phyloP scores from a whole-genome alignment of 163 green algal species.

The Scenedesmus sp. region DNA sequence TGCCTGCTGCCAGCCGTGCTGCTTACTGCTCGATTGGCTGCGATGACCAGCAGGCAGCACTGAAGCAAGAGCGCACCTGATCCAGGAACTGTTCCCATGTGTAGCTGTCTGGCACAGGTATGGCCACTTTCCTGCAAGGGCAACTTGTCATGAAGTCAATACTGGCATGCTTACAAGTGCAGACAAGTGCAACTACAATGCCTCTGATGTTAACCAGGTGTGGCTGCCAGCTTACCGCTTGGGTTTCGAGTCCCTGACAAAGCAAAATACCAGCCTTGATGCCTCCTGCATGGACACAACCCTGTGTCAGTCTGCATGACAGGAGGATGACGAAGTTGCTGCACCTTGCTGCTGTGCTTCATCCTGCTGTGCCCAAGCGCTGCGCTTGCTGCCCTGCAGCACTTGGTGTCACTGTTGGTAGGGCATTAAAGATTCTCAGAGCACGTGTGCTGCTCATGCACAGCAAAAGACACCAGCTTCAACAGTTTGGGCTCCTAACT shows the following conservation, averaged over 20 bases:
- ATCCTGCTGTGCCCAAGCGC: background rate
- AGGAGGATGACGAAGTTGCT: background rate
- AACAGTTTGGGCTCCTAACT: background rate
- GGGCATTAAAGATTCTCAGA: background rate
- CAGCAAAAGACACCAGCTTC: background rate
- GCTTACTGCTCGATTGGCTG: background rate
- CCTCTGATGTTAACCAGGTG: background rate
- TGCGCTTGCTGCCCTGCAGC: background rate
- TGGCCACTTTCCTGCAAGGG: constrained; percentile 86
- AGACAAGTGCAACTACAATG: background rate
- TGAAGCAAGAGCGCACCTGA: constrained; percentile 56
- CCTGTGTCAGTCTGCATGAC: background rate
- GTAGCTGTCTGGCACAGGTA: constrained; percentile 86
- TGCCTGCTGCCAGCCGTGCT: background rate
- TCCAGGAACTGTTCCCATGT: constrained; percentile 86
- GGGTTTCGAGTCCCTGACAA: constrained; percentile 84
- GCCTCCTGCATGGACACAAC: constrained; percentile 67
- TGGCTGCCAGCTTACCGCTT: background rate
- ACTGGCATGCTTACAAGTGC: too few species aligned
- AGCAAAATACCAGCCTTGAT: constrained; percentile 90
- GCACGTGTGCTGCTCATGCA: background rate
- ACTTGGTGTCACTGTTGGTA: background rate
- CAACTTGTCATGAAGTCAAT: background rate
- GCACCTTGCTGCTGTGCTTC: background rate
- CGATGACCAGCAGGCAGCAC: background rate